phyloP scores from a whole-genome alignment of 139 green algal genomes.

The Pleodorina starrii region DNA sequence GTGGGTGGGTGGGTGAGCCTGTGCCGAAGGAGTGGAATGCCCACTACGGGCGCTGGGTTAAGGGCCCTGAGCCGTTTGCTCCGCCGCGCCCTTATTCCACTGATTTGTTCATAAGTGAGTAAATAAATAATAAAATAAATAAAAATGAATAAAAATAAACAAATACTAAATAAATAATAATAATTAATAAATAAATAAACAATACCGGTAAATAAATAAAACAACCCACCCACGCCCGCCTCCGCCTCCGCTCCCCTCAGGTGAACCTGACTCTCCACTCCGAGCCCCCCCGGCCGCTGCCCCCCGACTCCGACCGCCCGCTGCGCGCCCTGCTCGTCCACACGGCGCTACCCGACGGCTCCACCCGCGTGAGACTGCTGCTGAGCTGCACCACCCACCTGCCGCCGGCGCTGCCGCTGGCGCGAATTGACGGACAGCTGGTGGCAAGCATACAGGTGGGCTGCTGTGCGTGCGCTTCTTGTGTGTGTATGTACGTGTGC shows the following conservation, averaged over 20 bases:
- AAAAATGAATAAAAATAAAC: no score
- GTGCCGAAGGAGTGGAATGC: background rate
- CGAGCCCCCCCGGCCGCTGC: conserved; percentile 22
- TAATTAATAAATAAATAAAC: no score
- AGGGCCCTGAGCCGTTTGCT: background rate
- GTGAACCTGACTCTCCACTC: conserved; percentile 40
- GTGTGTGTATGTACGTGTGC: no score
- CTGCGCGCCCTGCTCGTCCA: background rate
- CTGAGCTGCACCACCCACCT: background rate
- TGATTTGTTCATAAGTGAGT: no score
- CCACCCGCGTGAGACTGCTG: conserved; percentile 27
- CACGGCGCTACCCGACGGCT: background rate
- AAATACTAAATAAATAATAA: no score
- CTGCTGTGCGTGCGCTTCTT: no score
- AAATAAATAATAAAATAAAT: no score
- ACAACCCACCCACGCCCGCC: no score
- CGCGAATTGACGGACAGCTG: background rate
- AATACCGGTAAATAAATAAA: no score
- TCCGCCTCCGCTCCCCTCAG: background rate
- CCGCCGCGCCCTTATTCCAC: no score
- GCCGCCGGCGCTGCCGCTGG: conserved; percentile 41
- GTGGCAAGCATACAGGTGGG: conserved; percentile 23
- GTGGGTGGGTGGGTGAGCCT: background rate
- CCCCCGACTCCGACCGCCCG: background rate
- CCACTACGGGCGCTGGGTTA: background rate